phyloP scores from a whole-genome alignment of 2,329 filamentous ascomycete species.

The Ascochyta viciae-villosae region DNA sequence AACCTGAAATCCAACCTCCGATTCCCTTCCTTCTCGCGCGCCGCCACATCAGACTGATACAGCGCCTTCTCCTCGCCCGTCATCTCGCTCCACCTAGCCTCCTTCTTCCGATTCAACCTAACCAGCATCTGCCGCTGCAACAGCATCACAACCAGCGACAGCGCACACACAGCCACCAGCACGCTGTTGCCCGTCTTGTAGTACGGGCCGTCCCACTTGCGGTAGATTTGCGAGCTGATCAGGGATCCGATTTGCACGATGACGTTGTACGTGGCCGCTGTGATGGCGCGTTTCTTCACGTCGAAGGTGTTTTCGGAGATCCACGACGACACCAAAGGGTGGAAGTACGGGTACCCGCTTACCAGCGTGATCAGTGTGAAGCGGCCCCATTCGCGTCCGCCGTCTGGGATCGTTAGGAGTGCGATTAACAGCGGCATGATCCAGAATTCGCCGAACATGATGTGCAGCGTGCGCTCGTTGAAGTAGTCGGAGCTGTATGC shows the following conservation, averaged over 20 bases:
- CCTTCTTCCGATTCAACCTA: constrained; percentile 45
- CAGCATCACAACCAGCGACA: constrained; percentile 58
- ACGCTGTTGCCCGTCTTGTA: constrained; percentile 62
- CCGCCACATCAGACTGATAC: constrained; percentile 54
- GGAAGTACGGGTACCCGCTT: constrained; percentile 52
- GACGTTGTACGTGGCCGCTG: constrained; percentile 68
- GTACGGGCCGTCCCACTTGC: constrained; percentile 60
- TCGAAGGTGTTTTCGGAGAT: constrained; percentile 69
- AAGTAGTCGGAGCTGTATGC: constrained; percentile 57
- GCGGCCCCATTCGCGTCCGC: constrained; percentile 47
- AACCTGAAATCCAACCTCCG: constrained; percentile 52
- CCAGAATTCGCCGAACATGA: constrained; percentile 52
- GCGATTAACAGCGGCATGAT: constrained; percentile 51
- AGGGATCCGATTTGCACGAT: constrained; percentile 51
- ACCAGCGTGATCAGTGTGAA: constrained; percentile 51
- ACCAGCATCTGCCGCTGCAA: constrained; percentile 56
- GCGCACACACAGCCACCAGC: constrained; percentile 57
- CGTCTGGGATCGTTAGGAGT: constrained; percentile 43
- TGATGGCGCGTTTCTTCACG: constrained; percentile 68
- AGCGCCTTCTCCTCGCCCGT: constrained; percentile 55
- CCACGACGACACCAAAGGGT: constrained; percentile 67
- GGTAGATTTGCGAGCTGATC: constrained; percentile 56
- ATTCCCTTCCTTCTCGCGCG: constrained; percentile 45
- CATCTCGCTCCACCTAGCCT: constrained; percentile 58
- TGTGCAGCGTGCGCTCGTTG: constrained; percentile 61